Percentiles rank a stretch among this genome's conserved stretches.
Conservation (phyloP, 768 basidiomycete species). For the Sporobolomyces pararoseus region DNA sequence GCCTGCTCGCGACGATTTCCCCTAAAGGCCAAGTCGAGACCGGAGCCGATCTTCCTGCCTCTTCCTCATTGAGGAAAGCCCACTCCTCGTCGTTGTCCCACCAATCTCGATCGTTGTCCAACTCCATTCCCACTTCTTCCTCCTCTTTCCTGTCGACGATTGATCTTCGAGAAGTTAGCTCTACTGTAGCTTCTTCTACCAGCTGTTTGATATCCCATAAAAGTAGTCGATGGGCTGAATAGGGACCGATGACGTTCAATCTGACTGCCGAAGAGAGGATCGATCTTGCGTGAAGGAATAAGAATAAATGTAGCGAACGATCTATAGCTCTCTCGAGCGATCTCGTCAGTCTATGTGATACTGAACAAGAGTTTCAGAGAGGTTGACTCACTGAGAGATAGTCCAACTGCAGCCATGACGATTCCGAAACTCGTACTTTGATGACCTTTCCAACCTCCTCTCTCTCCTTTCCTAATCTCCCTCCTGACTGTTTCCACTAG, state of each 20-base stretch:
- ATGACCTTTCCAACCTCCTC: slow-evolving; percentile 58
- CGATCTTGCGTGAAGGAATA: slow-evolving; percentile 87
- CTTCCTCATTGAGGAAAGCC: slow-evolving; percentile 41
- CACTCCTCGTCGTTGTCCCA: slow-evolving; percentile 23
- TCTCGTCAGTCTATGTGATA: background rate
- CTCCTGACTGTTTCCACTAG: background rate
- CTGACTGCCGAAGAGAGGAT: slow-evolving; percentile 87
- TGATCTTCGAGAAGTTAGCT: too few species aligned
- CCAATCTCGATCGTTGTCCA: slow-evolving; percentile 15
- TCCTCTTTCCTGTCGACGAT: too few species aligned
- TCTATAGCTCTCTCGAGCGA: too few species aligned
- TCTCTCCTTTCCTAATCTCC: slow-evolving; percentile 48
- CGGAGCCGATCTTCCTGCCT: slow-evolving; percentile 54
- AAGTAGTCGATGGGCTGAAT: slow-evolving; percentile 81
- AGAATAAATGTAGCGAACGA: slow-evolving; percentile 69
- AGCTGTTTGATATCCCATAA: slow-evolving; percentile 67
- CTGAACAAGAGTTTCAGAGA: slow-evolving; percentile 49
- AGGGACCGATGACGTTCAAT: slow-evolving; percentile 86
- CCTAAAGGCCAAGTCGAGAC: slow-evolving; percentile 94
- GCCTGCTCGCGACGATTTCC: slow-evolving; percentile 81
- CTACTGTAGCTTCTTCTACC: slow-evolving; percentile 52
- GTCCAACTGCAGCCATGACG: slow-evolving; percentile 68
- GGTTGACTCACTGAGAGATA: slow-evolving; percentile 14
- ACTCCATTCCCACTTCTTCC: background rate
- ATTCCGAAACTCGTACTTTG: slow-evolving; percentile 88